Percentiles rank a stretch among this genome's conserved stretches.
These are phyloP conservation scores for Diaporthe citriasiana DNA, from an alignment of 2,329 filamentous ascomycete species.

Conservation along the genomic window DNA sequence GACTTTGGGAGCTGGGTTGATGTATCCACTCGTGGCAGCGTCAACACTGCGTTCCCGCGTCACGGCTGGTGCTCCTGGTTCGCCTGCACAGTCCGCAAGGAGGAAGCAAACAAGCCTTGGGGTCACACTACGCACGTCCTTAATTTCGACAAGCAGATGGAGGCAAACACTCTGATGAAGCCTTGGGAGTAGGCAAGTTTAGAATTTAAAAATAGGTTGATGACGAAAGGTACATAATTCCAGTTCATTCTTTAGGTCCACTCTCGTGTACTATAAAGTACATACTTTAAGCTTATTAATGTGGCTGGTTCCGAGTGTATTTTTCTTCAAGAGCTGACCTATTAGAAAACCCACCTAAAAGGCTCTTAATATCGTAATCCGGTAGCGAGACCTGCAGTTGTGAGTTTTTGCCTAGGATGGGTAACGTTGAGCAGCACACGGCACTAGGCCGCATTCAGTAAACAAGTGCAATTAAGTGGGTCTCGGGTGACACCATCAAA, in stretches of 20 bases:
- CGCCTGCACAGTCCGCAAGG: neutral
- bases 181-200: neutral
- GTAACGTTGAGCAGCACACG: neutral
- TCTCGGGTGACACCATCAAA: neutral
- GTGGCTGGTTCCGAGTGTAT: too few relatives aligned
- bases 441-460: neutral
- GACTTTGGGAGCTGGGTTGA: neutral
- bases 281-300: too few relatives aligned
- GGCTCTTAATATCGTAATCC: too few relatives aligned
- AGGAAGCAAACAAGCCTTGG: constrained; percentile 4
- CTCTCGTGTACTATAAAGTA: too few relatives aligned
- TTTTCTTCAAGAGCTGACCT: too few relatives aligned
- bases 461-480: constrained; percentile 8
- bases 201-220: neutral
- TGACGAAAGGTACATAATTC: neutral
- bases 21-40: neutral
- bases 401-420: neutral
- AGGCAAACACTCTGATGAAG: constrained; percentile 18
- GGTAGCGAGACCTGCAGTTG: neutral
- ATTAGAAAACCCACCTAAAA: too few relatives aligned
- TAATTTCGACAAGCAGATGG: neutral
- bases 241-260: neutral
- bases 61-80: constrained; percentile 9
- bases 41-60: constrained; percentile 10
- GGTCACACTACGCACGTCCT: constrained; percentile 17